Evolutionary conservation across 345 rosid species (phyloP).

Genomic region (Stellera chamaejasme): DNA sequence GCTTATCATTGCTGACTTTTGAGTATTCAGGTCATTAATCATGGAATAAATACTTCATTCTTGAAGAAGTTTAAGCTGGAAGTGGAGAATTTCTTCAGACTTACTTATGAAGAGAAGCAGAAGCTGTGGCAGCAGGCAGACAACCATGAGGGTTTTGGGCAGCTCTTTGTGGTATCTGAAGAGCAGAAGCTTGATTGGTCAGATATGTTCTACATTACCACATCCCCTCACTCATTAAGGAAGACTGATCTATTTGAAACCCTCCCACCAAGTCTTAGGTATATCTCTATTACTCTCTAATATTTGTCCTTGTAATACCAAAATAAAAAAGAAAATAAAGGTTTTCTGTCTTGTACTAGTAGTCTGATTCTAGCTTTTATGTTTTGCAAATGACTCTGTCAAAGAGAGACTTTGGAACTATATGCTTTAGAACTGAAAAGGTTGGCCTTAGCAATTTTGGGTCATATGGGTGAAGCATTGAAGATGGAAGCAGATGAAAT

Average conservation of each 20-base stretch:
- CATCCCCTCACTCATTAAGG: conserved; percentile 18
- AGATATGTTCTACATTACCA: conserved; percentile 18
- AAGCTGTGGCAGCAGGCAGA: conserved; percentile 16
- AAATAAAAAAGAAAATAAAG: not conserved
- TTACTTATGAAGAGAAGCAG: conserved; percentile 29
- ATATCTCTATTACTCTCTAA: not conserved
- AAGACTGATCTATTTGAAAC: conserved; percentile 26
- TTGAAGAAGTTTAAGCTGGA: conserved; percentile 21
- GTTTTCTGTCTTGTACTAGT: too few relatives aligned
- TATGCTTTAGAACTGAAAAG: conserved; percentile 30
- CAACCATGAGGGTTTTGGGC: conserved; percentile 25
- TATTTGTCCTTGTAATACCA: not conserved
- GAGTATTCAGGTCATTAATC: conserved; percentile 21
- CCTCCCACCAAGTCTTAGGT: conserved; percentile 31
- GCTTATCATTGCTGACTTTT: not conserved
- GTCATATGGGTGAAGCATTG: conserved; percentile 31
- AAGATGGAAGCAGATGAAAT: conserved; percentile 41
- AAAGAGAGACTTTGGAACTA: conserved; percentile 39
- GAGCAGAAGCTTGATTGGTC: conserved; percentile 31
- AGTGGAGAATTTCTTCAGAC: conserved; percentile 19
- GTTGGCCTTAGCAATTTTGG: conserved; percentile 27
- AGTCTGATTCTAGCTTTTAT: not conserved
- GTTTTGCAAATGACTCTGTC: not conserved
- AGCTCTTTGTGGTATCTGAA: conserved; percentile 22
- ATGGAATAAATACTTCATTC: conserved; percentile 16